Evolutionary conservation across 2,329 filamentous ascomycete species (phyloP).

Genomic region (Trichophyton mentagrophytes): DNA sequence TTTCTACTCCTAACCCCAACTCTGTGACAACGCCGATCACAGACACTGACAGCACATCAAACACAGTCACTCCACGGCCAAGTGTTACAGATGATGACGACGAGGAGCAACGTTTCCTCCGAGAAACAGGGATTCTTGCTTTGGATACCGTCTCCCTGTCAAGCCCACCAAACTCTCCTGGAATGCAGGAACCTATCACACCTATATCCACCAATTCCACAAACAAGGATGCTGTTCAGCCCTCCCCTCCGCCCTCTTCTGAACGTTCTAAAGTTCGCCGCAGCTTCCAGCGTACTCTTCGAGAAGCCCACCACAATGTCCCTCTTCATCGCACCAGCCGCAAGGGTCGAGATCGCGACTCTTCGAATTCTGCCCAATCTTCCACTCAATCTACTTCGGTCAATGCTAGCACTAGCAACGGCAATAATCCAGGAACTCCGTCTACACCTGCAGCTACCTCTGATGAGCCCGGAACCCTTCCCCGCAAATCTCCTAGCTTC

Average conservation of each 20-base stretch:
- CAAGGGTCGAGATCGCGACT: slow-evolving; percentile 57
- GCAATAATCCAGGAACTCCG: slow-evolving; percentile 35
- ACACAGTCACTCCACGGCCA: slow-evolving; percentile 22
- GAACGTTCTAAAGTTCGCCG: slow-evolving; percentile 60
- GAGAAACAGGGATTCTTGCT: slow-evolving; percentile 54
- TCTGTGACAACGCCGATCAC: slow-evolving; percentile 14
- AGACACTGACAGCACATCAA: slow-evolving; percentile 8
- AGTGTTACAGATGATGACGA: slow-evolving; percentile 42
- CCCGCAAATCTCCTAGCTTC: slow-evolving; percentile 74
- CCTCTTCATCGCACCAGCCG: slow-evolving; percentile 56
- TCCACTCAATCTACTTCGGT: not conserved
- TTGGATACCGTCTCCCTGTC: slow-evolving; percentile 19
- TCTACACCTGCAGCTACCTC: slow-evolving; percentile 11
- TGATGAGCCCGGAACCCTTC: slow-evolving; percentile 30
- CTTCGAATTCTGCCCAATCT: not conserved
- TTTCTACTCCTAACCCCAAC: not conserved
- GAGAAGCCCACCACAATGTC: slow-evolving; percentile 57
- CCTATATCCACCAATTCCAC: slow-evolving; percentile 24
- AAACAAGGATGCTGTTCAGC: not conserved
- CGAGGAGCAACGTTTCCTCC: slow-evolving; percentile 51
- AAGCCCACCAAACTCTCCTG: slow-evolving; percentile 21
- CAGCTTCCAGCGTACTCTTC: slow-evolving; percentile 77
- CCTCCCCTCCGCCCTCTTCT: slow-evolving; percentile 30
- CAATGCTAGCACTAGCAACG: slow-evolving; percentile 37
- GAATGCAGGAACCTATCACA: slow-evolving; percentile 30